phyloP scores from a whole-genome alignment of 2,329 filamentous ascomycete genomes.

The Cryoendolithus antarcticus region DNA sequence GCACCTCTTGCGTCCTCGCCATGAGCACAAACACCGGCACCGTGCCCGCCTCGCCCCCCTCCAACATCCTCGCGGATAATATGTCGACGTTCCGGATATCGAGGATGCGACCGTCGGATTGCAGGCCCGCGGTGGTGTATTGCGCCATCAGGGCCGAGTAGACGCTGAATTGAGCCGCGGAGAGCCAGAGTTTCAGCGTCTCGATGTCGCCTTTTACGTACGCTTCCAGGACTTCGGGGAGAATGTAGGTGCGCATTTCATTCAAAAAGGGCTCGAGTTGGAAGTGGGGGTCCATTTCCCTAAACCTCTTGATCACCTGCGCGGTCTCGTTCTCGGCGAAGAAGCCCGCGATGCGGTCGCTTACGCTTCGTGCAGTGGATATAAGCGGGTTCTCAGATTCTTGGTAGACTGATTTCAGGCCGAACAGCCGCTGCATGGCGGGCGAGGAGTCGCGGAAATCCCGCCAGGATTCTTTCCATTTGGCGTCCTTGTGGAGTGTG shows the following conservation, averaged over 20 bases:
- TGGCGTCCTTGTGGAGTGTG: conserved; percentile 90
- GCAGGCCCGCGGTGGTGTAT: conserved; percentile 84
- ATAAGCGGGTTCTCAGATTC: conserved; percentile 97
- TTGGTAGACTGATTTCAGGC: conserved; percentile 74
- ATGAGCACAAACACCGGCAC: conserved; percentile 95
- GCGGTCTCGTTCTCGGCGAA: conserved; percentile 98
- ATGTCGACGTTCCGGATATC: conserved; percentile 94
- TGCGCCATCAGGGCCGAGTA: conserved; percentile 96
- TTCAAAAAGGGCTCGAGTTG: conserved; percentile 89
- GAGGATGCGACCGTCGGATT: conserved; percentile 86
- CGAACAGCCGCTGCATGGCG: conserved; percentile 77
- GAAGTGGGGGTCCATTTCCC: conserved; percentile 88
- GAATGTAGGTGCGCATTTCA: conserved; percentile 93
- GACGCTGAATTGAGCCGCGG: conserved; percentile 88
- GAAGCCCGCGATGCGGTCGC: conserved; percentile 84
- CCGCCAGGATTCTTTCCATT: conserved; percentile 97
- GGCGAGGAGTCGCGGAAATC: conserved; percentile 86
- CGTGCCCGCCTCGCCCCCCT: conserved; percentile 52
- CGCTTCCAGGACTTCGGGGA: conserved; percentile 91
- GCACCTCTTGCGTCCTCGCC: conserved; percentile 91
- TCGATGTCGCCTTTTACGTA: conserved; percentile 94
- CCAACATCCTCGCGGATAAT: conserved; percentile 64
- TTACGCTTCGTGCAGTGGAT: conserved; percentile 83
- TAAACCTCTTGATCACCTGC: conserved; percentile 95
- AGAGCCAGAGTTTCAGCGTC: conserved; percentile 87